phyloP scores from a whole-genome alignment of 805 yeast species.

The Nakazawaea ernobii region DNA sequence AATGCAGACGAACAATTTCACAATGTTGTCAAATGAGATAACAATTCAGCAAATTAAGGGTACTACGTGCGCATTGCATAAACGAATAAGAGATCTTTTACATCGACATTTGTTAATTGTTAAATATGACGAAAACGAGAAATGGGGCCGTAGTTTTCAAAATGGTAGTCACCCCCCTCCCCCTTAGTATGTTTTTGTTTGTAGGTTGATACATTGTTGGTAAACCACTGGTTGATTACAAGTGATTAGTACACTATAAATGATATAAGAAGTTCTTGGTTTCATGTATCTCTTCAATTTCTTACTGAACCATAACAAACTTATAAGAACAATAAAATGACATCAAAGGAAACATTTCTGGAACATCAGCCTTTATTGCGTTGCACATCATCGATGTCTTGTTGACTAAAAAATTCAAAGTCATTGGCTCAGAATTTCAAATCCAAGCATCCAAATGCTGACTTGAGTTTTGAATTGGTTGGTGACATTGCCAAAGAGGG shows the following conservation, averaged over 20 bases:
- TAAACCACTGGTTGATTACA: background rate
- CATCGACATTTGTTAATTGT: no score
- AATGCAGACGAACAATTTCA: no score
- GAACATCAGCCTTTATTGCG: conserved; percentile 52
- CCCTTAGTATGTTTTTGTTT: no score
- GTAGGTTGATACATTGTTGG: background rate
- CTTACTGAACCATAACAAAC: no score
- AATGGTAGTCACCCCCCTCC: background rate
- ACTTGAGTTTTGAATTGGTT: conserved; percentile 18
- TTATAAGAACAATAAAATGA: background rate
- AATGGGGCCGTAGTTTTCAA: background rate
- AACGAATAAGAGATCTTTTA: no score
- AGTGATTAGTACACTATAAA: no score
- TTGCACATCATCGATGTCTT: conserved; percentile 39
- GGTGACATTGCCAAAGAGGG: conserved; percentile 26
- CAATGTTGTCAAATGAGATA: no score
- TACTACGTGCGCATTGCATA: no score
- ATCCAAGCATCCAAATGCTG: conserved; percentile 13
- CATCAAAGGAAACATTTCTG: conserved; percentile 29
- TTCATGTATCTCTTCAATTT: no score
- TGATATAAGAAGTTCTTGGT: no score
- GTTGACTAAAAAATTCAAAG: conserved; percentile 34
- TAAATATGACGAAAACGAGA: no score
- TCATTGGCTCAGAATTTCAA: conserved; percentile 36
- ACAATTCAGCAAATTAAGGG: no score